Evolutionary conservation across 305 asterid genomes (phyloP), one percentile per base, ranked within the genome.

Genomic region (Fraxinus sp.): DNA sequence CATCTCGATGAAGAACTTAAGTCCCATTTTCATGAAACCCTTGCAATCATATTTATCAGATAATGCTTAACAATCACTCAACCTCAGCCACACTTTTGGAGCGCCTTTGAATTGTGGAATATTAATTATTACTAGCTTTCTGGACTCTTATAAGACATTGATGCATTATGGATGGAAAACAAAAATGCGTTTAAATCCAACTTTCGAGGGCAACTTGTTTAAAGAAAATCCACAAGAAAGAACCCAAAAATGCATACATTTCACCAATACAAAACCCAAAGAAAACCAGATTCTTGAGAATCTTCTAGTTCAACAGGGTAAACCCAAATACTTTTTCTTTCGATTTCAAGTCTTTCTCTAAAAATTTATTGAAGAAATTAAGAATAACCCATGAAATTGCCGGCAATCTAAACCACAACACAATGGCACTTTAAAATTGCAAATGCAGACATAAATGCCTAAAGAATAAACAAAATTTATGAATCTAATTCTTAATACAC

Each of bases 401-500:
- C 41, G 68, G 46, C 81, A 36, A 86, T 84, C 83, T 66, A 55
- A 33, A 46, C 35, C 46, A 41, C 52, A 9, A 41, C 16, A 49
- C 32, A 64, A 22, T 26, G 8, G 16, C 2, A 57, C 49, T 33
- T 39, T 24, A 57, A 52, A 36, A 43, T 35, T 73, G 37, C 59
- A 52, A 52, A 52, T 13, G 64, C 22, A 52, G 22, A 5, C 64
- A 52, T 52, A 52, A 52, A 52, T 52, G 22, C 64, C 7, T 0
- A 16, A 52, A 52, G 8, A 52, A 52, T 43, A 10, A 16, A 10
- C 16, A 10, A 43, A 84, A 41, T 41, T 43, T 81, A 46, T 5
- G 75, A 88, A 88, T 86, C 88, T 86, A 83, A 77, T 7, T 26
- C 66, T 18, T 72, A 79, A 46, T 77, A 75, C 72, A 18, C 4